Conservation (phyloP, 179 eudicot genomes). For the Vitellaria paradoxa region DNA sequence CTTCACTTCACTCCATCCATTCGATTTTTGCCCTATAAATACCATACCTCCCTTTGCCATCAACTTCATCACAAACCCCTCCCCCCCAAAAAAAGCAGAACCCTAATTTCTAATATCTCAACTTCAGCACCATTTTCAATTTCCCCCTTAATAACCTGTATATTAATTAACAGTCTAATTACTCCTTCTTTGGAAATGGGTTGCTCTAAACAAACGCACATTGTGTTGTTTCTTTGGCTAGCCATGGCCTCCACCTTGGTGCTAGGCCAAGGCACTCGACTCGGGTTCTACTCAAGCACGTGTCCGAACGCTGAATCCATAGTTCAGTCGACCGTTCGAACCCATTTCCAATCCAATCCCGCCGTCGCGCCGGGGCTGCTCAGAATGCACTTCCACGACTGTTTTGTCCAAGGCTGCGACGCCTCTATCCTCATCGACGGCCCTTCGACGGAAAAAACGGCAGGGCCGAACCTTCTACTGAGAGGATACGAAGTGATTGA, state of each 20-base stretch:
- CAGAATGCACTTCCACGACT: slow-evolving; percentile 56
- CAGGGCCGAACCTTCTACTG: slow-evolving; percentile 36
- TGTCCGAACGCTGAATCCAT: slow-evolving; percentile 36
- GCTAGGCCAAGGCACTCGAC: slow-evolving; percentile 28
- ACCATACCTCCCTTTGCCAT: not conserved
- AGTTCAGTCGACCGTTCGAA: slow-evolving; percentile 29
- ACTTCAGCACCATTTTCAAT: not conserved
- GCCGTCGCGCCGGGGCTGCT: slow-evolving; percentile 42
- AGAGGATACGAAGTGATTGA: slow-evolving; percentile 56
- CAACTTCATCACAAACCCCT: not conserved
- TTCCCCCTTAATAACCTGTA: not conserved
- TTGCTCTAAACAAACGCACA: not conserved
- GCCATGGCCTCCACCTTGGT: slow-evolving; percentile 12
- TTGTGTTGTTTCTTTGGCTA: slow-evolving; percentile 13
- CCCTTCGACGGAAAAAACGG: slow-evolving; percentile 38
- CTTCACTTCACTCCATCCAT: not conserved
- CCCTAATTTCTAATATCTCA: not conserved
- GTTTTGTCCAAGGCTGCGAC: slow-evolving; percentile 67
- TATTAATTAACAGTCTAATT: not conserved
- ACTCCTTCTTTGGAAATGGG: not conserved
- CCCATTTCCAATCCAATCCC: slow-evolving; percentile 26
- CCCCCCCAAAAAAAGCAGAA: not conserved
- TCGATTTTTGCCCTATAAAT: not conserved
- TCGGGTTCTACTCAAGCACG: slow-evolving; percentile 35
- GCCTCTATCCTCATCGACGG: slow-evolving; percentile 63